Base-by-base conservation (phyloP, 768 basidiomycete species). In the Inosperma sp. region DNA sequence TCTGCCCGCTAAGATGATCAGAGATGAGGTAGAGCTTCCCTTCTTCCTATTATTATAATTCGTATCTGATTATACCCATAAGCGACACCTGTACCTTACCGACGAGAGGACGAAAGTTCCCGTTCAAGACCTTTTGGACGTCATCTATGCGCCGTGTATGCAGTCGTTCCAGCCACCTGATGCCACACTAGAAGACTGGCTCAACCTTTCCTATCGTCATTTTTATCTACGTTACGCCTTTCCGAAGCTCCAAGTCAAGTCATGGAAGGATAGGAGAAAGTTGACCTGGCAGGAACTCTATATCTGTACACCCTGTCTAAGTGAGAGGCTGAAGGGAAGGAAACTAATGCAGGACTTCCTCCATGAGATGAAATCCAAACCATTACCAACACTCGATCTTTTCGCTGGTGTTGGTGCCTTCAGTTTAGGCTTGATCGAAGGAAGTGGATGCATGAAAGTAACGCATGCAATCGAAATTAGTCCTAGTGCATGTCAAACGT, bases 401-500 rank as follows among this genome's bases (percentile, higher is more conserved):
- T 80, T 78, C 55, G 75, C 70, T 12, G 79, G 78, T 6, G 74
- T 72, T 12, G 86, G 86, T 5, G 81, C 84, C 3, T 85, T 90
- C 59, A 77, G 77, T 44, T 62, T 75, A 16, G 85, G 78, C 0
- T 65, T 88, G 65, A 74, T 76, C 13, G 68, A 78, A 31, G 70
- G 75, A 2, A 81, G 76, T 47, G 63, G 71, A 4, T 80, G 77
- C 45, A 55, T 86, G 43, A 73, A 78, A 52, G 59, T 86, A 4
- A 82, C 80, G 0, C 80, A 86, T 67, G 78, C 82, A 0, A 66
- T 89, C 36, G 89, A 92, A 56, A 82, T 88, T 17, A 72, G 79
- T n/a, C 86, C 88, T 0, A 86, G 84, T 61, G 86, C 90, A 7
- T 83, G 84, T 0, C 67, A 68, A 51, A 87, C 88, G 1, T 68